Conservation (phyloP, 2,329 filamentous ascomycete species). For the Nigrograna mackinnonii region DNA sequence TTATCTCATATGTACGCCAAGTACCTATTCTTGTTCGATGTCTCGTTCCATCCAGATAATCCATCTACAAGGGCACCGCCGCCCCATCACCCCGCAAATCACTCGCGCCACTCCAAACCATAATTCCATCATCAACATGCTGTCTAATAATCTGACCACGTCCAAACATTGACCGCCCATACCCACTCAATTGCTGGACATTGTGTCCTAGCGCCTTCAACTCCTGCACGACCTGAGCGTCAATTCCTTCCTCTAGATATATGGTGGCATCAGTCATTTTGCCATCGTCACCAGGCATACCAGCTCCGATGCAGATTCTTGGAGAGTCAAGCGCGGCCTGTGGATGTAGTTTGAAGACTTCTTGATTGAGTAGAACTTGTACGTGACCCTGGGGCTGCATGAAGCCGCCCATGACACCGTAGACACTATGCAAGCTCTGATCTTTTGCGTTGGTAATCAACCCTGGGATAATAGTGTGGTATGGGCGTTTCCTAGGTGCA, state of each 20-base stretch:
- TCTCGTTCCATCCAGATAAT: neutral
- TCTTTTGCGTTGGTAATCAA: conserved; percentile 80
- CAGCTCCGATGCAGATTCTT: conserved; percentile 82
- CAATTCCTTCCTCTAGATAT: conserved; percentile 82
- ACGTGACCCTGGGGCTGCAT: conserved; percentile 98
- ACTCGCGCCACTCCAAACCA: conserved; percentile 86
- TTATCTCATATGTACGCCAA: no score
- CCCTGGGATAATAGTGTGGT: conserved; percentile 97
- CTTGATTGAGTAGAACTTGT: conserved; percentile 87
- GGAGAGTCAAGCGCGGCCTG: conserved; percentile 91
- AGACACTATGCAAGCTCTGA: conserved; percentile 77
- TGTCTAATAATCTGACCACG: conserved; percentile 84
- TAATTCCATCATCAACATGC: conserved; percentile 73
- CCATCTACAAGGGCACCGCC: conserved; percentile 54
- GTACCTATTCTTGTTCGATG: neutral
- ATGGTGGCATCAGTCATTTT: conserved; percentile 66
- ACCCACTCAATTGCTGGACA: conserved; percentile 69
- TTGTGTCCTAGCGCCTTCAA: conserved; percentile 73
- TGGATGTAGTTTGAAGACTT: conserved; percentile 78
- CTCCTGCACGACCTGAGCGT: conserved; percentile 67
- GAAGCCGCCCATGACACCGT: conserved; percentile 97
- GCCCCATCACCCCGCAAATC: conserved; percentile 84
- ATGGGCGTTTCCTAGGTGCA: conserved; percentile 82
- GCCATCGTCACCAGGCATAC: conserved; percentile 63
- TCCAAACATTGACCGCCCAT: conserved; percentile 73